Evolutionary conservation across 2,329 filamentous ascomycete genomes (phyloP).

Genomic region (Catunica adiposa): DNA sequence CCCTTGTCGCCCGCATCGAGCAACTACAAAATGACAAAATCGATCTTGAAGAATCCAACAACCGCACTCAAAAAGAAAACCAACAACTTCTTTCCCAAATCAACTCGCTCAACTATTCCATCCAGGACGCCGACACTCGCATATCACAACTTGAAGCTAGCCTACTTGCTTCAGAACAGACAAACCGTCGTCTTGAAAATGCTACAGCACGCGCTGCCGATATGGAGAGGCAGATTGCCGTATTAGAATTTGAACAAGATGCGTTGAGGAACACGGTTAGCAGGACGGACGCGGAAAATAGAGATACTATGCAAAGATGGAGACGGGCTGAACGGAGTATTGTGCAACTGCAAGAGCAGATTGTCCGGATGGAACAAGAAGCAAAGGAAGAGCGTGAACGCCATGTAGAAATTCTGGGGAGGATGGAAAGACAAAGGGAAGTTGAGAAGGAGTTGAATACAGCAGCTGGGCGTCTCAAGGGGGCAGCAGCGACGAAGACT

Average conservation of each 20-base stretch:
- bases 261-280: slow-evolving; percentile 51
- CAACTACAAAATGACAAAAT: slow-evolving; percentile 59
- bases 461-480: slow-evolving; percentile 65
- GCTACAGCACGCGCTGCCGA: slow-evolving; percentile 59
- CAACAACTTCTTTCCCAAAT: slow-evolving; percentile 65
- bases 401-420: slow-evolving; percentile 62
- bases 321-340: slow-evolving; percentile 69
- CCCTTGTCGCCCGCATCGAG: slow-evolving; percentile 57
- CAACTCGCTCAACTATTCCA: slow-evolving; percentile 64
- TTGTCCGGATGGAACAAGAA: slow-evolving; percentile 78
- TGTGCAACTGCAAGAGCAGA: slow-evolving; percentile 63
- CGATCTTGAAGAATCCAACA: slow-evolving; percentile 60
- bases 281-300: slow-evolving; percentile 55
- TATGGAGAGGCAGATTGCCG: slow-evolving; percentile 62
- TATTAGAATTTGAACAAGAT: slow-evolving; percentile 69
- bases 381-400: slow-evolving; percentile 62
- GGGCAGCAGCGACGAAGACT: slow-evolving; percentile 55
- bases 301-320: slow-evolving; percentile 67
- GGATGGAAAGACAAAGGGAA: slow-evolving; percentile 68
- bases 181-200: slow-evolving; percentile 56
- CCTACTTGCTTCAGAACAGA: slow-evolving; percentile 60
- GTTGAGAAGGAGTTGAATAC: slow-evolving; percentile 70
- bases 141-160: slow-evolving; percentile 62
- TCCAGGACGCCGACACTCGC: slow-evolving; percentile 62
- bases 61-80: slow-evolving; percentile 67